phyloP scores from a whole-genome alignment of 768 basidiomycete species.

The Macrolepiota dolichaula region DNA sequence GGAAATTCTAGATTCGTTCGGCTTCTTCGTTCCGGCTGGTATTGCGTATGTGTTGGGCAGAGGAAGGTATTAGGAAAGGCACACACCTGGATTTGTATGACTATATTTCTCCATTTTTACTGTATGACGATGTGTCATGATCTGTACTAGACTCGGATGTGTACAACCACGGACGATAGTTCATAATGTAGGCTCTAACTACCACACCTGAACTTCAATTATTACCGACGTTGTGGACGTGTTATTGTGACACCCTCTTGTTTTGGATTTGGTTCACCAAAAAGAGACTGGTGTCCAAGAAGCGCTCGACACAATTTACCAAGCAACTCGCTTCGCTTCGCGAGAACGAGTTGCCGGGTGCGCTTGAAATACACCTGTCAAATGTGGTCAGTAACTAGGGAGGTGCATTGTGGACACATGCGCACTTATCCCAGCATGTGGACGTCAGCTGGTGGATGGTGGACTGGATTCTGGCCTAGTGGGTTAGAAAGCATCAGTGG shows the following conservation, averaged over 20 bases:
- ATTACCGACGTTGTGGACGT: background rate
- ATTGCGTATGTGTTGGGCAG: constrained; percentile 46
- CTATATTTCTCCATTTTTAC: background rate
- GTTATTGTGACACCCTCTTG: constrained; percentile 22
- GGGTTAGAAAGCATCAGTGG: constrained; percentile 13
- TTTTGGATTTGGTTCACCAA: constrained; percentile 69
- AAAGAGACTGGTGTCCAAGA: constrained; percentile 82
- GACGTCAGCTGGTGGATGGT: constrained; percentile 76
- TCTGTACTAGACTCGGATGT: background rate
- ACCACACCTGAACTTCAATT: background rate
- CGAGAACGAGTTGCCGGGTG: constrained; percentile 75
- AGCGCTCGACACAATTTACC: constrained; percentile 87
- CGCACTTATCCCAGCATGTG: constrained; percentile 92
- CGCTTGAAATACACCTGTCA: constrained; percentile 74
- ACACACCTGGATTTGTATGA: constrained; percentile 14
- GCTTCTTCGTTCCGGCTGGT: constrained; percentile 62
- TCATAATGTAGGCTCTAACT: constrained; percentile 9
- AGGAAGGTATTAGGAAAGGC: constrained; percentile 9
- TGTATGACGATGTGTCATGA: constrained; percentile 12
- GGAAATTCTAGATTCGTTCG: constrained; percentile 67
- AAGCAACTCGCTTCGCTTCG: constrained; percentile 79
- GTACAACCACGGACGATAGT: constrained; percentile 15
- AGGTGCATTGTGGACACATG: constrained; percentile 1
- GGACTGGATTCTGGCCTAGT: constrained; percentile 52
- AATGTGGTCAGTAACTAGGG: background rate